Percentiles rank a stretch among this genome's conserved stretches.
These are phyloP conservation scores for Hypocrella siamensis DNA, from an alignment of 2,329 filamentous ascomycete genomes.

Conservation along the genomic window DNA sequence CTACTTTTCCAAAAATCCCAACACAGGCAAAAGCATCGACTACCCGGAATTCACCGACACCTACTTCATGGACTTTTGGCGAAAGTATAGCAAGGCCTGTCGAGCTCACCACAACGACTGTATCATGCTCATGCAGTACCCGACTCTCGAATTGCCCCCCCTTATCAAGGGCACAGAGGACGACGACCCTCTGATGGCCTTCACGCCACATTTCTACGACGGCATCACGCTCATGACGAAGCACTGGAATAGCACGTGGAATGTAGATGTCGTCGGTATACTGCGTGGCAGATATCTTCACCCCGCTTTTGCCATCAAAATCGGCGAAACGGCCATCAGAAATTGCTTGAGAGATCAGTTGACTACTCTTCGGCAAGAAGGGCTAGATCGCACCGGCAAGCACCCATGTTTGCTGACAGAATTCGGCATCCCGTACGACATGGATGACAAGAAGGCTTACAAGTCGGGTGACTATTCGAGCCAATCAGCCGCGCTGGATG, in stretches of 20 bases:
- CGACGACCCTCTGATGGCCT: conserved; percentile 80
- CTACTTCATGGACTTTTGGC: conserved; percentile 79
- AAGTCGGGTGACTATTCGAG: conserved; percentile 90
- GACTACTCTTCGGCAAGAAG: conserved; percentile 68
- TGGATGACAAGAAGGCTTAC: conserved; percentile 94
- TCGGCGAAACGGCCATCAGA: conserved; percentile 85
- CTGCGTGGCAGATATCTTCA: conserved; percentile 77
- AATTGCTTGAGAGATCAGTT: conserved; percentile 89
- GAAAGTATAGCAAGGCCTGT: conserved; percentile 59
- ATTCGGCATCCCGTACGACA: conserved; percentile 96
- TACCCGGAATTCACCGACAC: conserved; percentile 80
- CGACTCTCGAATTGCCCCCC: conserved; percentile 83
- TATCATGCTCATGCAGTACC: conserved; percentile 82
- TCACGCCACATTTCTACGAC: conserved; percentile 92
- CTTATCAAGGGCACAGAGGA: conserved; percentile 73
- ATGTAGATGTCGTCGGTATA: conserved; percentile 87
- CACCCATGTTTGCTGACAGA: conserved; percentile 86
- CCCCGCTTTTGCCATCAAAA: conserved; percentile 80
- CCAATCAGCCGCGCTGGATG: conserved; percentile 84
- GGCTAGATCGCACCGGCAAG: conserved; percentile 71
- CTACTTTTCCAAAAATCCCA: conserved; percentile 72
- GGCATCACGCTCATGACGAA: conserved; percentile 95
- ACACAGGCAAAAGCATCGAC: conserved; percentile 56
- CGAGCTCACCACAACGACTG: conserved; percentile 61
- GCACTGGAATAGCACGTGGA: conserved; percentile 97